phyloP scores from a whole-genome alignment of 345 rosid species.

The Salix brachista region DNA sequence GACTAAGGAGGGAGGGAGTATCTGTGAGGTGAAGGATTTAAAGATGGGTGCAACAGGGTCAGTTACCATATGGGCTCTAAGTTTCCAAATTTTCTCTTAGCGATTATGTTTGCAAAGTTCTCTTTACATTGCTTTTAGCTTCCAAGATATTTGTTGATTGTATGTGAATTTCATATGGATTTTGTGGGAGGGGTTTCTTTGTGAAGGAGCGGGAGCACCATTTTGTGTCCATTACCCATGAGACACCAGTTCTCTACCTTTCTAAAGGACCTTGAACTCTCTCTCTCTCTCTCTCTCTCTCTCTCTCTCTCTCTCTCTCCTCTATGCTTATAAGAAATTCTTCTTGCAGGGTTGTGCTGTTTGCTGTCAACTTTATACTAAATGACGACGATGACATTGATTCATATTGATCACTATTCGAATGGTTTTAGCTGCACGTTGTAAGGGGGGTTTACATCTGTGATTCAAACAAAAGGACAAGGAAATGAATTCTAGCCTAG shows the following conservation, averaged over 20 bases:
- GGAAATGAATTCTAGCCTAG: constrained; percentile 6
- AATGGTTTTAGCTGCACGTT: constrained; percentile 1
- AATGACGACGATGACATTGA: constrained; percentile 28
- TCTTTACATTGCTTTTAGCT: not conserved
- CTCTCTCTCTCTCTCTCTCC: not conserved
- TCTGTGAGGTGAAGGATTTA: not conserved
- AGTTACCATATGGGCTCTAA: not conserved
- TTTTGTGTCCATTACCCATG: not conserved
- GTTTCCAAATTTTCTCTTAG: not conserved
- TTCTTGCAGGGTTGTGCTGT: constrained; percentile 43
- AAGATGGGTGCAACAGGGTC: not conserved
- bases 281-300: not conserved
- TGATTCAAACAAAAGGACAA: constrained; percentile 1
- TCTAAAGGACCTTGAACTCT: not conserved
- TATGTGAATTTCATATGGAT: not conserved
- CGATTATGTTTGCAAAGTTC: not conserved
- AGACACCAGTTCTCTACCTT: not conserved
- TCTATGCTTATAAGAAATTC: constrained; percentile 11
- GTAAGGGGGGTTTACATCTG: constrained; percentile 13
- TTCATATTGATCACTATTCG: constrained; percentile 17
- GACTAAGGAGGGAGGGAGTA: not conserved
- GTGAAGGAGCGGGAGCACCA: not conserved
- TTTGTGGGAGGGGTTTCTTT: not conserved
- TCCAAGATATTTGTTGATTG: not conserved
- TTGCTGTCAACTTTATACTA: constrained; percentile 30